phyloP scores from a whole-genome alignment of 805 yeast species.

The Saccharomycopsis microspora region DNA sequence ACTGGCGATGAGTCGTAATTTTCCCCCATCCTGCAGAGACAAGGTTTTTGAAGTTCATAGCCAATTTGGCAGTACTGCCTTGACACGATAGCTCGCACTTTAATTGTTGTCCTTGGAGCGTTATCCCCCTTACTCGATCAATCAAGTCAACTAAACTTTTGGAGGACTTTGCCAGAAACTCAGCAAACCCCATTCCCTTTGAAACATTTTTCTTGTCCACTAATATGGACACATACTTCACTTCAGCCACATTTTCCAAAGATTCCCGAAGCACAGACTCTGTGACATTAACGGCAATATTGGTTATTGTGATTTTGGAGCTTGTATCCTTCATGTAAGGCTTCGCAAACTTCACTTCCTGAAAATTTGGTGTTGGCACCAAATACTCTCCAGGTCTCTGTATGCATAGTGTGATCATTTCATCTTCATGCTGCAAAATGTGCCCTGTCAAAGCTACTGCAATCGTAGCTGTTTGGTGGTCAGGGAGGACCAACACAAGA shows the following conservation, averaged over 20 bases:
- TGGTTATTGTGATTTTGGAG: slow-evolving; percentile 33
- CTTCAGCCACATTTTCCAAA: slow-evolving; percentile 22
- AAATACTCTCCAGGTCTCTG: slow-evolving; percentile 37
- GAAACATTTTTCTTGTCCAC: slow-evolving; percentile 39
- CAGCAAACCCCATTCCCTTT: slow-evolving; percentile 48
- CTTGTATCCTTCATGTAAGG: slow-evolving; percentile 29
- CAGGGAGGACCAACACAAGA: slow-evolving; percentile 40
- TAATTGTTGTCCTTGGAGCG: slow-evolving; percentile 26
- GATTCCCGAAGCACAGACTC: slow-evolving; percentile 28
- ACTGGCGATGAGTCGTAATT: slow-evolving; percentile 21
- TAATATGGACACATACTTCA: slow-evolving; percentile 19
- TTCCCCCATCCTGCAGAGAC: slow-evolving; percentile 19
- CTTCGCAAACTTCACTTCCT: slow-evolving; percentile 3
- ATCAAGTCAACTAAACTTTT: background rate
- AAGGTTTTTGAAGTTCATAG: slow-evolving; percentile 18
- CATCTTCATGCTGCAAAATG: background rate
- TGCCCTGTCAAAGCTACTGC: slow-evolving; percentile 25
- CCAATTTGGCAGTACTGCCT: slow-evolving; percentile 20
- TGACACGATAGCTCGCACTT: slow-evolving; percentile 28
- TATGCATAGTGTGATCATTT: slow-evolving; percentile 21
- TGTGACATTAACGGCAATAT: slow-evolving; percentile 31
- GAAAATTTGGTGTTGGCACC: slow-evolving; percentile 21
- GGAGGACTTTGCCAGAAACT: slow-evolving; percentile 21
- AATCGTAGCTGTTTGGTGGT: slow-evolving; percentile 43
- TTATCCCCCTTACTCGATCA: slow-evolving; percentile 25